Percentiles rank a stretch among this genome's conserved stretches.
Conservation (phyloP, 768 basidiomycete species). For the Macrolepiota albuminosa region DNA sequence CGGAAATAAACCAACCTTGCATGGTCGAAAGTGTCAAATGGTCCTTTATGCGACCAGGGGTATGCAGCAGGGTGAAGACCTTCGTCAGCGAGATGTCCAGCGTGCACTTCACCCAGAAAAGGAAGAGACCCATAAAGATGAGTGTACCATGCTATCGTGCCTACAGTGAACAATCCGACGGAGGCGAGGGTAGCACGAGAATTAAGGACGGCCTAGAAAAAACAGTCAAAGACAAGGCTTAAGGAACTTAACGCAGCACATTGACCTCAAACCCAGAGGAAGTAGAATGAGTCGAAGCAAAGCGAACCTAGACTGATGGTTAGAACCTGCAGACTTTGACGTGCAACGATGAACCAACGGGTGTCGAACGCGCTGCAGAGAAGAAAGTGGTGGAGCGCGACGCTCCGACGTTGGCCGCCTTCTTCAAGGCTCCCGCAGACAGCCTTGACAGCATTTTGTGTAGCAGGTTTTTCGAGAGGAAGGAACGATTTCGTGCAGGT, state of each 20-base stretch:
- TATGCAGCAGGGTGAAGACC: conserved; percentile 85
- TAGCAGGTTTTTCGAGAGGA: conserved; percentile 41
- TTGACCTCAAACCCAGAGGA: conserved; percentile 63
- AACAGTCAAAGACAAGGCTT: background rate
- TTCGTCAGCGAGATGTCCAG: conserved; percentile 88
- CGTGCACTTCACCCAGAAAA: conserved; percentile 88
- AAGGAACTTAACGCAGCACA: conserved; percentile 2
- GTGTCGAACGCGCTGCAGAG: conserved; percentile 39
- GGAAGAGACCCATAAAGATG: conserved; percentile 89
- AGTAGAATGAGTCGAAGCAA: conserved; percentile 63
- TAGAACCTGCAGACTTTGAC: conserved; percentile 13
- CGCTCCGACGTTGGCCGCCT: conserved; percentile 42
- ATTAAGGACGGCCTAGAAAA: conserved; percentile 52
- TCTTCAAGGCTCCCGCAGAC: conserved; percentile 67
- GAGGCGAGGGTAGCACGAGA: conserved; percentile 75
- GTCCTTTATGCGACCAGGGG: conserved; percentile 91
- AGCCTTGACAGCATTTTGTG: conserved; percentile 82
- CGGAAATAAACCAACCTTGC: conserved; percentile 62
- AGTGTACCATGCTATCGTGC: conserved; percentile 95
- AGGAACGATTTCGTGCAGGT: conserved; percentile 32
- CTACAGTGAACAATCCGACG: conserved; percentile 71
- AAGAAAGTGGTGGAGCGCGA: conserved; percentile 39
- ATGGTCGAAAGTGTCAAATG: conserved; percentile 92
- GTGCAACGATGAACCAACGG: conserved; percentile 35
- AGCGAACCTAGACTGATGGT: conserved; percentile 49